Conservation (phyloP, 345 rosid genomes). For the Salix purpurea region DNA sequence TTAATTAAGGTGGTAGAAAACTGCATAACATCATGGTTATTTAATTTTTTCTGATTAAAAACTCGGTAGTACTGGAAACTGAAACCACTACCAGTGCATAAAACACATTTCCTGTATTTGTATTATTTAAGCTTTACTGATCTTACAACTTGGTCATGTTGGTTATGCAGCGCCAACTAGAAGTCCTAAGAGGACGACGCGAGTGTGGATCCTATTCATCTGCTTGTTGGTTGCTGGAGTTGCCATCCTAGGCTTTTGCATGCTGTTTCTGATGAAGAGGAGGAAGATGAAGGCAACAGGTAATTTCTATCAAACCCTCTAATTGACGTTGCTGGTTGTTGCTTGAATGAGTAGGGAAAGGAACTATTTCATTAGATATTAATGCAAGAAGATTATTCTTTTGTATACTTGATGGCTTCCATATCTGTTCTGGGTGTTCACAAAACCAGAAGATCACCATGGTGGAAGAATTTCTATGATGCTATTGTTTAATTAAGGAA, state of each 20-base stretch:
- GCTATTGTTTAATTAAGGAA: no score
- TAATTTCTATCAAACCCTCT: not conserved
- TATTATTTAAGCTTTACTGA: not conserved
- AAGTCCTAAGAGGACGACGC: slow-evolving; percentile 1
- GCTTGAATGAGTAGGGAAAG: not conserved
- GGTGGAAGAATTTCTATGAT: not conserved
- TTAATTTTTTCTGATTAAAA: not conserved
- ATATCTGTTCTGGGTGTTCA: not conserved
- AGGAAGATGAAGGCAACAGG: slow-evolving; percentile 12
- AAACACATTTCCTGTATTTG: no score
- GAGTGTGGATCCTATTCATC: slow-evolving; percentile 13
- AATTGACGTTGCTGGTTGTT: not conserved
- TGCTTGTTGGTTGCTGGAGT: not conserved
- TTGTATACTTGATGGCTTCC: not conserved
- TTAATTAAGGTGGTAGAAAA: not conserved
- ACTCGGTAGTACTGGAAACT: no score
- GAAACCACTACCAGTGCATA: no score
- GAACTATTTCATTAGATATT: not conserved
- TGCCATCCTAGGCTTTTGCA: not conserved
- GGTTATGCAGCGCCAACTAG: not conserved
- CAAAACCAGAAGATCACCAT: not conserved
- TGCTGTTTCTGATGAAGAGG: slow-evolving; percentile 5
- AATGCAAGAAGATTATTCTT: not conserved
- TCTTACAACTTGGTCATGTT: not conserved
- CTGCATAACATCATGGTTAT: not conserved